phyloP scores from a whole-genome alignment of 2,329 filamentous ascomycete genomes.

The Pseudogymnoascus sp. region DNA sequence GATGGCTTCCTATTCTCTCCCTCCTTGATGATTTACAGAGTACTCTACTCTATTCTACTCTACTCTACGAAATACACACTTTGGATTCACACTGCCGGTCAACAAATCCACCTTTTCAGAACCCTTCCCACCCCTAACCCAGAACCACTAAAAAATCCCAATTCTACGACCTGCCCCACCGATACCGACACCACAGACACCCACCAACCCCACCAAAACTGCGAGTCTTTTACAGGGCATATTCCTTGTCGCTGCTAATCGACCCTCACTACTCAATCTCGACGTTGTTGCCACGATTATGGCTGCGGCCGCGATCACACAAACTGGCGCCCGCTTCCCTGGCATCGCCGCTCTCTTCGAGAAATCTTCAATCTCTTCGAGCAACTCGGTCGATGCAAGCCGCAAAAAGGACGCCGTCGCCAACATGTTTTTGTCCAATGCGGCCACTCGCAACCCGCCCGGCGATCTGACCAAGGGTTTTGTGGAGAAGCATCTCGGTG shows the following conservation, averaged over 20 bases:
- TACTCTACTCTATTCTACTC: background rate
- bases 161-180: constrained; percentile 3
- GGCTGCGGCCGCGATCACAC: constrained; percentile 8
- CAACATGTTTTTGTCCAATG: constrained; percentile 8
- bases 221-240: constrained; percentile 5
- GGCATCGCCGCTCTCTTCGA: constrained; percentile 4
- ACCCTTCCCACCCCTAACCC: constrained; percentile 1
- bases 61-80: background rate
- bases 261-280: background rate
- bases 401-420: constrained; percentile 1
- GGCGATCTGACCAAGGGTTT: constrained; percentile 1
- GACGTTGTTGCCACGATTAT: constrained; percentile 7
- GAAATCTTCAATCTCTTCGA: constrained; percentile 1
- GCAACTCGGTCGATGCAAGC: constrained; percentile 2
- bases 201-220: constrained; percentile 5
- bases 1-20: constrained; percentile 6
- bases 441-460: background rate
- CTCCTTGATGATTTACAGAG: background rate
- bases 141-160: constrained; percentile 6
- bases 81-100: background rate
- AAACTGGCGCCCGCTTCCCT: constrained; percentile 2
- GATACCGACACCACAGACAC: background rate
- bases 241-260: constrained; percentile 1
- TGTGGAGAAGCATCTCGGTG: constrained; percentile 1
- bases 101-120: background rate